Conservation (phyloP, 805 yeast genomes). For the Clavispora santaluciae region DNA sequence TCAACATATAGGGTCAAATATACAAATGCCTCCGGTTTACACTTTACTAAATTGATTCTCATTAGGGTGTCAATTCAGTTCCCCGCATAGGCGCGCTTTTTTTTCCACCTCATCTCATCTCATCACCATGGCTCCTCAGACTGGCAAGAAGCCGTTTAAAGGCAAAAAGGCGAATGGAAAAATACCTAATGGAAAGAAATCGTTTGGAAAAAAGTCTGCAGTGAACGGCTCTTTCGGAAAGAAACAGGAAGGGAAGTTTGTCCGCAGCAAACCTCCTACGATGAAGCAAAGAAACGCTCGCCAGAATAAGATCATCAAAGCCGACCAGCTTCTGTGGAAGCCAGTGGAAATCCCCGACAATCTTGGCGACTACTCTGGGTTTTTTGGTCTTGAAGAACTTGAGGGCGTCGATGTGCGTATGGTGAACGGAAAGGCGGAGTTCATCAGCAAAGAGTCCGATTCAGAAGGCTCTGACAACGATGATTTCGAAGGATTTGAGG, state of each 20-base stretch:
- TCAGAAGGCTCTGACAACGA: conserved; percentile 20
- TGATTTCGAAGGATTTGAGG: conserved; percentile 18
- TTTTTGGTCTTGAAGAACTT: conserved; percentile 88
- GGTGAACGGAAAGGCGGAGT: conserved; percentile 62
- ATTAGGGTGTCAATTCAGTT: too few relatives aligned
- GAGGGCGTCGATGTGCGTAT: conserved; percentile 86
- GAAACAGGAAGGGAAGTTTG: not conserved
- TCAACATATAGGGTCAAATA: too few relatives aligned
- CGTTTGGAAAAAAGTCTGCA: not conserved
- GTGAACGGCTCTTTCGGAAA: not conserved
- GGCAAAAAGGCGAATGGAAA: not conserved
- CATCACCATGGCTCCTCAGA: not conserved
- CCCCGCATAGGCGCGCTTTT: not conserved
- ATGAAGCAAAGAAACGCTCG: conserved; percentile 26
- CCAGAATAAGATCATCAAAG: conserved; percentile 40
- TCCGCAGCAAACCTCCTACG: conserved; percentile 13
- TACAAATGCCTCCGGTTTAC: too few relatives aligned
- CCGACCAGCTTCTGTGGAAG: conserved; percentile 66
- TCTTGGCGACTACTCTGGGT: conserved; percentile 82
- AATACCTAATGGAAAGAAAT: not conserved
- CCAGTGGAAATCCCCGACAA: conserved; percentile 78
- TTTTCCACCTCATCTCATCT: not conserved
- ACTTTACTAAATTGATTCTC: too few relatives aligned
- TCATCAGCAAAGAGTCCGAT: conserved; percentile 31
- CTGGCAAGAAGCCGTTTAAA: not conserved